Percentiles rank a stretch among this genome's conserved stretches.
phyloP scores from a whole-genome alignment of 179 eudicot genomes.

The Sideroxylon spinosum region DNA sequence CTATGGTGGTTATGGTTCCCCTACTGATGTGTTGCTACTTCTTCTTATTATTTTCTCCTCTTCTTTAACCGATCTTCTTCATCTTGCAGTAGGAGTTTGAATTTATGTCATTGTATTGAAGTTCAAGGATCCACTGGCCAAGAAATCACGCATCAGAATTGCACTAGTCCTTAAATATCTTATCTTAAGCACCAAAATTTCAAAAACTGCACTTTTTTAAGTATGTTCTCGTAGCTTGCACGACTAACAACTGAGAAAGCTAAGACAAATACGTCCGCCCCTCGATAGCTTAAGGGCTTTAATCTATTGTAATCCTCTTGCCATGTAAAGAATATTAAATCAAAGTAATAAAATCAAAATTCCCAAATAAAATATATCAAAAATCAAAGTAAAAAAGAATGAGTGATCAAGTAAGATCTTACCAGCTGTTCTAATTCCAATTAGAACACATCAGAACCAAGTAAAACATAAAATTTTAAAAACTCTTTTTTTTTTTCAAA shows the following conservation, averaged over 20 bases:
- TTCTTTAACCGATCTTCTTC: too few relatives aligned
- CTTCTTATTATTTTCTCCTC: too few relatives aligned
- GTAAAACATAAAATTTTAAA: neutral
- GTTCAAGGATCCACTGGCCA: conserved; percentile 96
- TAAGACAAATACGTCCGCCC: conserved; percentile 89
- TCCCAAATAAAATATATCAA: neutral
- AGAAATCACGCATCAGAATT: conserved; percentile 21
- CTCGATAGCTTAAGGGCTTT: conserved; percentile 92
- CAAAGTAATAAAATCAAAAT: conserved; percentile 3
- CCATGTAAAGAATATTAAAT: conserved; percentile 34
- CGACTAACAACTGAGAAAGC: conserved; percentile 96
- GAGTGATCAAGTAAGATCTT: conserved; percentile 18
- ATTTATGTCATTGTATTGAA: too few relatives aligned
- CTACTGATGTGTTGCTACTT: too few relatives aligned
- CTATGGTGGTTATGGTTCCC: too few relatives aligned
- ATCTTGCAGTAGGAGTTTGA: too few relatives aligned
- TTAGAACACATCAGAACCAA: neutral
- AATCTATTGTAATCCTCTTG: conserved; percentile 97
- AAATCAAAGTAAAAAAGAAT: conserved; percentile 1
- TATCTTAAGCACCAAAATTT: conserved; percentile 10
- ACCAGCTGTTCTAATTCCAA: conserved; percentile 61
- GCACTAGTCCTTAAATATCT: neutral
- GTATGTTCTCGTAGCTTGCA: conserved; percentile 91
- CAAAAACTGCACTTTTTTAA: conserved; percentile 60
- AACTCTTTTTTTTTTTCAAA: neutral